phyloP scores from a whole-genome alignment of 768 basidiomycete species.

The Boletus pseudo-olivaceus region DNA sequence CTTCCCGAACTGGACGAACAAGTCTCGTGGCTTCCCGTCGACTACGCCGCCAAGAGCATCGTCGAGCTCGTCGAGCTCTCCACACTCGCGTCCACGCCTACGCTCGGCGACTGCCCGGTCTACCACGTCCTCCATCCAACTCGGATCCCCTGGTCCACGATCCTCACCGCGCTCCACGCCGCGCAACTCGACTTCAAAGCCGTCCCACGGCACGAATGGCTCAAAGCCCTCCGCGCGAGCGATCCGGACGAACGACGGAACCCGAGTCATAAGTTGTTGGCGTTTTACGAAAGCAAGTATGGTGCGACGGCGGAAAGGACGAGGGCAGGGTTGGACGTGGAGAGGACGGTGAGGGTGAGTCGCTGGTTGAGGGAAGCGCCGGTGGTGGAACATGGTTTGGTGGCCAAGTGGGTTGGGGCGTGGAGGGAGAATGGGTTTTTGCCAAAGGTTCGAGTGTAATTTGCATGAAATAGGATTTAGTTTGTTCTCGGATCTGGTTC shows the following conservation, averaged over 20 bases:
- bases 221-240: conserved; percentile 22
- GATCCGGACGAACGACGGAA: conserved; percentile 21
- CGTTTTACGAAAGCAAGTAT: conserved; percentile 26
- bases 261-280: conserved; percentile 23
- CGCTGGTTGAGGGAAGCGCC: conserved; percentile 16
- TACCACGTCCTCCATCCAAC: conserved; percentile 20
- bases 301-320: conserved; percentile 11
- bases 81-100: neutral
- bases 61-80: conserved; percentile 37
- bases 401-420: conserved; percentile 39
- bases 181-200: conserved; percentile 33
- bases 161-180: conserved; percentile 37
- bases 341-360: conserved; percentile 12
- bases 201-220: conserved; percentile 21
- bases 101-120: conserved; percentile 15
- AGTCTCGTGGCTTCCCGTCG: conserved; percentile 49
- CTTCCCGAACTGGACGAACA: conserved; percentile 33
- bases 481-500: neutral
- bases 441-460: neutral
- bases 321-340: conserved; percentile 10
- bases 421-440: conserved; percentile 43
- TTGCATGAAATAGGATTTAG: neutral
- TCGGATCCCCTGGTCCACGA: conserved; percentile 32
- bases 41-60: conserved; percentile 47
- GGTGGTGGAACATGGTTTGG: conserved; percentile 25